Evolutionary conservation across 2,329 filamentous ascomycete species (phyloP), one percentile per base, ranked within the genome.

Genomic region (Botrytis tulipae): DNA sequence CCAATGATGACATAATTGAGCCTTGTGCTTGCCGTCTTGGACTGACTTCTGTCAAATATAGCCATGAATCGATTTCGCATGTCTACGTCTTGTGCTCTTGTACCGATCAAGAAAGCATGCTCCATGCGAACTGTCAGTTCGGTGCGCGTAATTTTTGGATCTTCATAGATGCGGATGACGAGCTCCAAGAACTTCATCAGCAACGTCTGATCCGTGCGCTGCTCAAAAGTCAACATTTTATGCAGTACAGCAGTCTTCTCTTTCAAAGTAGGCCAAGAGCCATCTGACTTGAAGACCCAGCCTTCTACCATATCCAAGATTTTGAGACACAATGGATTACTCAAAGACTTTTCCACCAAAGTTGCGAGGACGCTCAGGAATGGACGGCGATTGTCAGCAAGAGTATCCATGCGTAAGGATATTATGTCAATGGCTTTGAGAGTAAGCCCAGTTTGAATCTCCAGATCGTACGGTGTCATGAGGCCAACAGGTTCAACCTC

Each of bases 161-260:
- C 96, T 80, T 99, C 97, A 81, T 99, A 99, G 74, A 99, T 98
- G 67, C 95, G 91, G 78, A 99, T 97, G 40, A 99, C 96, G 40
- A 99, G 89, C 77, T 98, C 93, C 74, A 99, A 86, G 84, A 98
- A 99, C 80, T 95, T 95, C 77, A 92, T 94, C 73, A 99, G 86
- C 84, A 99, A 91, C 0, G 92, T 94, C 46, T 91, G 89, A 80
- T 98, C 95, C 42, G 88, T 84, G 57, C 96, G 89, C 73, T 93
- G 90, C 83, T 99, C 96, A 78, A 99, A 99, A 0, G 95, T 91
- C 25, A 98, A 85, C 96, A 99, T 99, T 84, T 99, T 99, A 79
- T 97, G 95, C n/a, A 99, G 85, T 1, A 99, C 96, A 1, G 97
- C 97, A 0, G 95, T 98, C 85, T 99, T 99, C 83, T 99, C 97